phyloP scores from a whole-genome alignment of 2,329 filamentous ascomycete genomes.

The Xylariaceae sp. region DNA sequence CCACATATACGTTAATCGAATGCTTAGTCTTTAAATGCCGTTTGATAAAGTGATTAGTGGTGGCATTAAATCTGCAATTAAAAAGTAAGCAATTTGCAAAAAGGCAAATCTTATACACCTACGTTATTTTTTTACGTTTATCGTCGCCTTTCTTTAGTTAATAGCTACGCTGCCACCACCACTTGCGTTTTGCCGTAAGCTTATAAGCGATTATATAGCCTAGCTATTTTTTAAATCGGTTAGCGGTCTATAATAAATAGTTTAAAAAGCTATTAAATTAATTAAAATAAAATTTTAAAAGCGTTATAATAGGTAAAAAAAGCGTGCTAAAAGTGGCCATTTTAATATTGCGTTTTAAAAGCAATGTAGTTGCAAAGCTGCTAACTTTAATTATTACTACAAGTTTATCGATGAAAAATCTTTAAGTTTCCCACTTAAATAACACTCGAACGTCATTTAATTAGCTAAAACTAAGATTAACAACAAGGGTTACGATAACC shows the following conservation, averaged over 20 bases:
- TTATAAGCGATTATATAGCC: neutral
- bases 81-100: neutral
- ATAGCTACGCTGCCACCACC: neutral
- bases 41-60: neutral
- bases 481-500: no score
- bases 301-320: neutral
- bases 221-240: neutral
- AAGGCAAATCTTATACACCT: neutral
- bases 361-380: neutral
- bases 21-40: neutral
- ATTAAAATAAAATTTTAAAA: constrained; percentile 1
- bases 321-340: neutral
- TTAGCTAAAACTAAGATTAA: no score
- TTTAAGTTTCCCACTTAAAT: neutral
- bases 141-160: neutral
- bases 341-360: neutral
- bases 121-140: neutral
- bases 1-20: neutral
- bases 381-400: neutral
- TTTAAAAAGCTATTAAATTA: neutral
- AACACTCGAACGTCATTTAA: no score
- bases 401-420: neutral
- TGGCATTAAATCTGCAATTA: neutral
- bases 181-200: neutral
- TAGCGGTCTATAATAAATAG: neutral